Conservation (phyloP, 306 rosid genomes). For the Hippophae rhamnoides region DNA sequence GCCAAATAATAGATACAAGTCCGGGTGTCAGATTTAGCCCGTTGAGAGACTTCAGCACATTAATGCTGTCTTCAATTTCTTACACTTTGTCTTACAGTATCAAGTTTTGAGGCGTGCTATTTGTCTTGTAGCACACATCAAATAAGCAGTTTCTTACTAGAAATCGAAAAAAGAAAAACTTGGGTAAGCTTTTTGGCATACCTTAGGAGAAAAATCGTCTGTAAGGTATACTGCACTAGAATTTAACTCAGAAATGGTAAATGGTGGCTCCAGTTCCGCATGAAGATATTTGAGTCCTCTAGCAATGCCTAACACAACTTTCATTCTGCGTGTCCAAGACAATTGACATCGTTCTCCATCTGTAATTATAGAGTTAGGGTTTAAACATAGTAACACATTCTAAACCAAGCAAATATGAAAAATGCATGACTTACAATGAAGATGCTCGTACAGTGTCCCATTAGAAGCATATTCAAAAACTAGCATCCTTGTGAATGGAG, state of each 20-base stretch:
- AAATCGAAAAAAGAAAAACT: not conserved
- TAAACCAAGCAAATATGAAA: slow-evolving; percentile 6
- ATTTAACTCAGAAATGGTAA: slow-evolving; percentile 84
- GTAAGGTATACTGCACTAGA: slow-evolving; percentile 91
- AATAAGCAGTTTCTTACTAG: not conserved
- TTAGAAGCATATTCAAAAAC: slow-evolving; percentile 92
- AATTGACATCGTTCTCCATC: slow-evolving; percentile 88
- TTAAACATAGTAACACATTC: slow-evolving; percentile 17
- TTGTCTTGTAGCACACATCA: not conserved
- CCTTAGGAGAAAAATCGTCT: slow-evolving; percentile 95
- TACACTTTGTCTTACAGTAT: no score
- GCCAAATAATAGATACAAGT: no score
- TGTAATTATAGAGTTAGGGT: slow-evolving; percentile 24
- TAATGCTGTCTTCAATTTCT: no score
- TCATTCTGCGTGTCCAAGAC: slow-evolving; percentile 90
- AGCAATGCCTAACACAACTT: slow-evolving; percentile 72
- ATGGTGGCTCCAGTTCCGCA: slow-evolving; percentile 81
- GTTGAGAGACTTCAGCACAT: no score
- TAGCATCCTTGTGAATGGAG: slow-evolving; percentile 89
- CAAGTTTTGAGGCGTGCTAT: no score
- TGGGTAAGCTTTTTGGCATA: slow-evolving; percentile 19
- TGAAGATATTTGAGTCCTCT: slow-evolving; percentile 83
- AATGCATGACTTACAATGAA: slow-evolving; percentile 62
- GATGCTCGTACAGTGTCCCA: slow-evolving; percentile 83
- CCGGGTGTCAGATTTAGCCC: no score